phyloP scores from a whole-genome alignment of 352 stramenopile species.

The Globisporangium apiculatum region DNA sequence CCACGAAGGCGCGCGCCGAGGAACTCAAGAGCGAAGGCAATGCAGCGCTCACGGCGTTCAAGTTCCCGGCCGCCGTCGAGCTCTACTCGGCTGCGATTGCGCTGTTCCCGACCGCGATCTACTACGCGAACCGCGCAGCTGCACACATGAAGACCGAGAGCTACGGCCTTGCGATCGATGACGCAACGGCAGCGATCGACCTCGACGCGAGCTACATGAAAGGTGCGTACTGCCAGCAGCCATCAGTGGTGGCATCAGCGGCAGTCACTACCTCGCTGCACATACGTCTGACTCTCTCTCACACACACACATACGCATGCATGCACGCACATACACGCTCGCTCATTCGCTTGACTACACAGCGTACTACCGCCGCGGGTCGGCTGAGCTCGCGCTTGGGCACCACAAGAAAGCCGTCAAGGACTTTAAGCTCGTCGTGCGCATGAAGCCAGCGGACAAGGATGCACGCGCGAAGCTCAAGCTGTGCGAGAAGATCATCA shows the following conservation, averaged over 20 bases:
- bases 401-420: slow-evolving; percentile 96
- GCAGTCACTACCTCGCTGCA: background rate
- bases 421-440: slow-evolving; percentile 95
- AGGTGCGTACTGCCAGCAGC: slow-evolving; percentile 23
- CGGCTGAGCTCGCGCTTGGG: slow-evolving; percentile 94
- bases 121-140: slow-evolving; percentile 93
- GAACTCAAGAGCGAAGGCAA: slow-evolving; percentile 85
- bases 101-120: slow-evolving; percentile 86
- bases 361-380: slow-evolving; percentile 97
- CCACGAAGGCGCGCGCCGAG: slow-evolving; percentile 57
- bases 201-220: slow-evolving; percentile 96
- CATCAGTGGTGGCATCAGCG: background rate
- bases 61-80: slow-evolving; percentile 75
- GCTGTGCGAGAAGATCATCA: slow-evolving; percentile 95
- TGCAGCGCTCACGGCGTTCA: slow-evolving; percentile 68
- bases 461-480: slow-evolving; percentile 92
- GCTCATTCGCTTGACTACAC: background rate
- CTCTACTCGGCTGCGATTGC: slow-evolving; percentile 89
- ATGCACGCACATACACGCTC: background rate
- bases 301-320: background rate
- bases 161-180: slow-evolving; percentile 96
- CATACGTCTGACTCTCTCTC: background rate
- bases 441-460: slow-evolving; percentile 93
- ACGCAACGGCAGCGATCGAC: slow-evolving; percentile 93
- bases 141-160: slow-evolving; percentile 98